phyloP scores from a whole-genome alignment of 1,139 yeast genomes.

The Diutina ranongensis region DNA sequence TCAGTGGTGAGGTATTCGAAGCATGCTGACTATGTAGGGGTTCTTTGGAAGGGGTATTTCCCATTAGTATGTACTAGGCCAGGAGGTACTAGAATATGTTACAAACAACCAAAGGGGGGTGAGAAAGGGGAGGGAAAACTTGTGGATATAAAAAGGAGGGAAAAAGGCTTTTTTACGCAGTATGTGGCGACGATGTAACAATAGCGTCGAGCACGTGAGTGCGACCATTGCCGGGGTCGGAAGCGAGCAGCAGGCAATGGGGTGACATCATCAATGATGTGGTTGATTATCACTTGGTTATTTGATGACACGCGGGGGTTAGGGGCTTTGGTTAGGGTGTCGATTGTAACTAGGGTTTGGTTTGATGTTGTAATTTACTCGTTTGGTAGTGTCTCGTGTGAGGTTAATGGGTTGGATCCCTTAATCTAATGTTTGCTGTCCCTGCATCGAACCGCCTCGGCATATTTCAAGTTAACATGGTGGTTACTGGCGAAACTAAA shows the following conservation, averaged over 20 bases:
- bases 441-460: too few species aligned
- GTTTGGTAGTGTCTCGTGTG: too few species aligned
- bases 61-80: not conserved
- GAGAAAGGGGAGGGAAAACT: not conserved
- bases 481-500: too few species aligned
- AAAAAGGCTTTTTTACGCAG: not conserved
- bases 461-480: too few species aligned
- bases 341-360: too few species aligned
- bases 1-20: constrained; percentile 4
- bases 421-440: too few species aligned
- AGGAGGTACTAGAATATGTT: not conserved
- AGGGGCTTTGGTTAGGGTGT: too few species aligned
- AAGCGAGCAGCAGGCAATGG: not conserved
- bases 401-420: too few species aligned
- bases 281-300: not conserved
- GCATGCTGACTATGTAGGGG: constrained; percentile 6
- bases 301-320: not conserved
- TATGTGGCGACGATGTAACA: not conserved
- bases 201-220: not conserved
- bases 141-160: not conserved
- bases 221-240: not conserved
- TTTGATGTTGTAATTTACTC: too few species aligned
- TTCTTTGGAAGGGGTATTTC: constrained; percentile 6
- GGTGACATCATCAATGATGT: not conserved
- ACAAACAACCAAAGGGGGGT: not conserved